Evolutionary conservation across 108 stramenopile genomes (phyloP), one percentile per base, ranked within the genome.

Genomic region (Cyclotella cryptica): DNA sequence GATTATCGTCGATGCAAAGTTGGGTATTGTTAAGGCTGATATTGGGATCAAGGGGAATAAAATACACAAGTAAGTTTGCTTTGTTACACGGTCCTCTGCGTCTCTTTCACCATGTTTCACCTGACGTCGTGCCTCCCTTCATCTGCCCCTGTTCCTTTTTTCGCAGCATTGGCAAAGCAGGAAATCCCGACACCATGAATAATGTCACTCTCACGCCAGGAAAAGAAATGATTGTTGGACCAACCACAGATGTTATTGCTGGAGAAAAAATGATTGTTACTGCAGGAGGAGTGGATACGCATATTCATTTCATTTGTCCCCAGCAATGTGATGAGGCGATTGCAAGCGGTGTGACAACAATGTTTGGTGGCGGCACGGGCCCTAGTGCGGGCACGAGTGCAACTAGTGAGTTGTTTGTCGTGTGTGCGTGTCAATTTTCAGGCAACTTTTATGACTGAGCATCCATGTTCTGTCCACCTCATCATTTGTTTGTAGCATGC

Each of bases 271-370:
- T 98, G 71, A 96, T 99, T 85, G 71, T 99, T 13, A 99, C 98
- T 0, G 95, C 97, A 10, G 98, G 98, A 42, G 98, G 96, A 11
- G 90, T 98, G 62, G 98, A 99, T 84, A 89, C 97, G 29, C 98
- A 99, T 71, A 85, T 98, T 54, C 98, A 99, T 85, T 99, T 88
- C 79, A 99, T 99, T 83, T 99, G 98, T 79, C 97, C 98, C 1
- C 98, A 98, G 81, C 96, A 96, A 70, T 86, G 88, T 72, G 93
- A 98, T 45, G 97, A 99, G 72, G 98, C 98, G 10, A 88, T 98
- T 58, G 91, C 97, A 8, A 86, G 87, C 27, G 98, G 98, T 8
- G 59, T 99, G 0, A 99, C 98, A 19, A 99, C 98, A 63, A 92
- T 99, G 88, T 90, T 89, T 78, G 98, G 98, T 24, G 90, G 98